Evolutionary conservation across 2,329 filamentous ascomycete genomes (phyloP).

Genomic region (Alternaria triticimaculans): DNA sequence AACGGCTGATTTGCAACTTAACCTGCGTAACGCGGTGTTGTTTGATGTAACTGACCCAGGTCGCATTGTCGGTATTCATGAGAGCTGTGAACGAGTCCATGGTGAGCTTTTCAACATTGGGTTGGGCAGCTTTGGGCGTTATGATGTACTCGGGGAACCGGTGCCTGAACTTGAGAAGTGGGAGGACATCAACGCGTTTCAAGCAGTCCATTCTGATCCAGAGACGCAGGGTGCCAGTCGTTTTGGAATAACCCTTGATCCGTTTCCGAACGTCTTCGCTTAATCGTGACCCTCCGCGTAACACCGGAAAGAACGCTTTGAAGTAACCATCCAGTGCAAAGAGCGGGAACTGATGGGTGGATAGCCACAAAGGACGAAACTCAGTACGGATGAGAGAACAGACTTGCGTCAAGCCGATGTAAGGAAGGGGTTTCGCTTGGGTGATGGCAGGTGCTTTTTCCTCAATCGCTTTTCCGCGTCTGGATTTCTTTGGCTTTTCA

Average conservation of each 20-base stretch:
- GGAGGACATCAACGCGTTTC: slow-evolving; percentile 11
- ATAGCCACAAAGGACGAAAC: slow-evolving; percentile 36
- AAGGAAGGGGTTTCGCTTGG: slow-evolving; percentile 19
- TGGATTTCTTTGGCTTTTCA: background rate
- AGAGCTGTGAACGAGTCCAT: background rate
- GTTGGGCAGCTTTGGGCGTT: background rate
- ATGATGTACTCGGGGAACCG: slow-evolving; percentile 25
- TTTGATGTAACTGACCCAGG: slow-evolving; percentile 1
- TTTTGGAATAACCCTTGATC: slow-evolving; percentile 8
- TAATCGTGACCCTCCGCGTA: background rate
- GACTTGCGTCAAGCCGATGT: slow-evolving; percentile 28
- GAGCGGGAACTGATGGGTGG: slow-evolving; percentile 26
- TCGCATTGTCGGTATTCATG: background rate
- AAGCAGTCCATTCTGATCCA: slow-evolving; percentile 17
- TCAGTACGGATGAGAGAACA: slow-evolving; percentile 32
- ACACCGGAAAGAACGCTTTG: slow-evolving; percentile 25
- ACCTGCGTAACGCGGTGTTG: slow-evolving; percentile 6
- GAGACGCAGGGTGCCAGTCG: slow-evolving; percentile 17
- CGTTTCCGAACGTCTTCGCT: background rate
- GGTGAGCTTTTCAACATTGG: no score
- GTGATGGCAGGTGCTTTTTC: background rate
- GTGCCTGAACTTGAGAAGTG: slow-evolving; percentile 24
- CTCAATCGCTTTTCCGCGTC: background rate
- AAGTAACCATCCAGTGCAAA: slow-evolving; percentile 24
- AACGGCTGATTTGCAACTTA: background rate